Base-by-base conservation (phyloP, 2,329 filamentous ascomycete species). In the Ceratocystis colombiana region DNA sequence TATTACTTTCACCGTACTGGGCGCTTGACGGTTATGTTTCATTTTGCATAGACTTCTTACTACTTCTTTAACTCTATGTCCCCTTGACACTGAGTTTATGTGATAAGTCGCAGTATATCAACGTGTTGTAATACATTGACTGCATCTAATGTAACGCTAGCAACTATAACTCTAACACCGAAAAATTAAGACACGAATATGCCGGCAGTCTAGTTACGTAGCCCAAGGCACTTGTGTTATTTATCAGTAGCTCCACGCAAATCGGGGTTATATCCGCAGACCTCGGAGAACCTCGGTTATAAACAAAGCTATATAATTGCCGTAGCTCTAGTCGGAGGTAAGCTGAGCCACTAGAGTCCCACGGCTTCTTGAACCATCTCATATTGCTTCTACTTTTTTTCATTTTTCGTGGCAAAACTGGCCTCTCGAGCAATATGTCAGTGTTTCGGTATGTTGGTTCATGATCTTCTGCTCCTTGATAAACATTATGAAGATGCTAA, bases 371-470 rank as follows among this genome's bases (percentile, higher is more conserved):
- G n/a, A 22, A 22, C 48, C 1, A 53, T 22, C 5, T 7, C 0
- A n/a, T 6, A 41, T 3, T 28, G 25, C 28, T n/a, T 17, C 8
- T 57, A n/a, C 8, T n/a, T 25, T 17, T 8, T 15, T 53, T 15
- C 1, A 6, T 25, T 57, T 30, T n/a, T 59, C 55, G 8, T 37
- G 12, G 12, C 5, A 28, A n/a, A 33, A 20, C 28, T 1, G 10
- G 4, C 3, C 17, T 17, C 37, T 37, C 1, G n/a, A 37, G 6
- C 30, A 59, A 4, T 5, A 59, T 71, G 69, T 71, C 70, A 41
- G 68, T 71, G 22, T 73, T 73, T 66, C 67, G 71, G 70, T 70
- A 67, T 68, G 71, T 68, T 5, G 6, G 15, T 15, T 48, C 7
- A 44, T 8, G 59, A 48, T 28, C 20, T 15, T 6, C 10, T 22